A percentile compares a stretch with the other conserved stretches of the same genome.
Evolutionary conservation across 2,329 filamentous ascomycete genomes (phyloP).

Genomic region (Cucurbitaria berberidis): DNA sequence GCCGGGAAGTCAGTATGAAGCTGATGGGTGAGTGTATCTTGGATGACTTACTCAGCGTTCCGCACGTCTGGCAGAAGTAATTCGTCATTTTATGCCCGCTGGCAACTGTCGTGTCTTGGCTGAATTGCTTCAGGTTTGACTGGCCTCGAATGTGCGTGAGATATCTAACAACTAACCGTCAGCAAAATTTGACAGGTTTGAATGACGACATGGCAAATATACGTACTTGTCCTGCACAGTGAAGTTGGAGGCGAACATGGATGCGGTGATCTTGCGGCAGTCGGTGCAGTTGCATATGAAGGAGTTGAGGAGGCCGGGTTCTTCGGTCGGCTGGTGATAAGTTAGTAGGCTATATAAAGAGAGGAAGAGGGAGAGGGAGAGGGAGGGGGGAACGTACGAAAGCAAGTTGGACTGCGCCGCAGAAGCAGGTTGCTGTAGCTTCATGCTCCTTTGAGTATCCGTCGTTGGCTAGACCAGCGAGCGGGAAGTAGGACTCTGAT

Average conservation of each 20-base stretch:
- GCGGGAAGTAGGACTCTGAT: slow-evolving; percentile 22
- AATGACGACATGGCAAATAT: too few species aligned
- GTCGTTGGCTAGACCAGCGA: slow-evolving; percentile 21
- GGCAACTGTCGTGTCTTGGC: slow-evolving; percentile 39
- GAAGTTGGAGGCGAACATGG: slow-evolving; percentile 66
- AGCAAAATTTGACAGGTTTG: too few species aligned
- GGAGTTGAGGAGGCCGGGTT: slow-evolving; percentile 53
- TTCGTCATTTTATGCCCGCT: slow-evolving; percentile 60
- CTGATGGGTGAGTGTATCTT: background rate
- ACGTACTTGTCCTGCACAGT: slow-evolving; percentile 52
- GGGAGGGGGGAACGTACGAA: slow-evolving; percentile 22
- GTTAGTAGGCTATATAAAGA: too few species aligned
- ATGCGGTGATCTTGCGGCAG: slow-evolving; percentile 67
- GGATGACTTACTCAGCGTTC: slow-evolving; percentile 53
- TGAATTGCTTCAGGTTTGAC: slow-evolving; percentile 55
- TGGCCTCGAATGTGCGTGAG: slow-evolving; percentile 59
- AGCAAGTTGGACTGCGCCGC: slow-evolving; percentile 34
- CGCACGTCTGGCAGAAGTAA: slow-evolving; percentile 66
- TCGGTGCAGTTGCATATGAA: slow-evolving; percentile 68
- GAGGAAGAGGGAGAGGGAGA: background rate
- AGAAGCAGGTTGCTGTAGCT: slow-evolving; percentile 41
- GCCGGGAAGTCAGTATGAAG: background rate
- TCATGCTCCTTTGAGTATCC: slow-evolving; percentile 27
- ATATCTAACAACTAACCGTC: background rate
- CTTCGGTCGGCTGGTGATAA: background rate